Evolutionary conservation across 306 rosid species (phyloP), one percentile per base, ranked within the genome.

Genomic region (Acacia crassicarpa): DNA sequence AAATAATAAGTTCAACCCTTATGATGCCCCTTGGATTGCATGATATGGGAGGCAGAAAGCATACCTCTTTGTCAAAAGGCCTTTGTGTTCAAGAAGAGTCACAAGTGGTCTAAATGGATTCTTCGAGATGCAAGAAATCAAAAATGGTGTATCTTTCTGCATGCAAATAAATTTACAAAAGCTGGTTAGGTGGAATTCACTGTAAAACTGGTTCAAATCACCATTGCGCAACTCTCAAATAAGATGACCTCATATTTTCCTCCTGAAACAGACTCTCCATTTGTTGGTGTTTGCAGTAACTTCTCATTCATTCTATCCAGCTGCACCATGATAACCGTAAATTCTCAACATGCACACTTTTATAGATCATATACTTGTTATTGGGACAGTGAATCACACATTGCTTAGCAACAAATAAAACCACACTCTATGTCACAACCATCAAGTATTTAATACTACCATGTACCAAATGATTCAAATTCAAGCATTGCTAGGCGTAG

Each of bases 241-340:
- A 78, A 65, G 74, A 85, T 82, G 77, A 85, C 91, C 92, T 90
- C 84, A 68, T 73, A 22, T 68, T 82, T 88, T 79, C 75, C 86
- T 68, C 83, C 90, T 35, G 44, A 73, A 46, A 66, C 58, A 43
- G 48, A 66, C 41, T 67, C 61, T 78, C 69, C 84, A 58, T 74
- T 20, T 70, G 66, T 72, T 9, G 83, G 82, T 75, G 78, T 56
- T 74, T 75, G 68, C 58, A 89, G 66, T 56, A 85, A 80, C 67
- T 87, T 86, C 91, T 95, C 98, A 66, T 95, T 95, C 91, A 90
- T 83, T 65, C 83, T 87, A 83, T 95, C 98, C 75, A 95, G 86
- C 98, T 95, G 94, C 89, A 85, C 71, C 43, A 61, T 63, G 63
- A 77, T 63, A 74, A 54, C 78, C 30, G 73, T 65, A 78, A 84